Conservation (phyloP, 2,329 filamentous ascomycete species). For the Ceratocystis destructans region DNA sequence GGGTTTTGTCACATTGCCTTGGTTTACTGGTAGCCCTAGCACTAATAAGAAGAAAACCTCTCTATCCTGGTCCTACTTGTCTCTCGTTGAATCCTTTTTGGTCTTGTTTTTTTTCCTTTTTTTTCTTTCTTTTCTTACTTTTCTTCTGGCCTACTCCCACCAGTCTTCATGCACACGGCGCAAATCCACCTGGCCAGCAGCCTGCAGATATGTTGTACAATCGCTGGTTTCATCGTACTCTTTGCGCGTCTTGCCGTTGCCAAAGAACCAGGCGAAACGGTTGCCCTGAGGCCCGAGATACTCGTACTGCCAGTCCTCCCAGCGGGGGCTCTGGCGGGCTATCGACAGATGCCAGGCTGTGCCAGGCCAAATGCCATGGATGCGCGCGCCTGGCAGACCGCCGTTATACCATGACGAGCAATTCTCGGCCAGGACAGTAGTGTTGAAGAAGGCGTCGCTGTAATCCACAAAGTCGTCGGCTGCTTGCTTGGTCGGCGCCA, state of each 20-base stretch:
- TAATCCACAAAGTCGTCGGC: constrained; percentile 52
- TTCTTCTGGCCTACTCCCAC: constrained; percentile 31
- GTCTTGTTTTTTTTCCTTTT: neutral
- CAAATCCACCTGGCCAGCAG: constrained; percentile 41
- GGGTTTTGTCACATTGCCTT: neutral
- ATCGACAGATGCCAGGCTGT: constrained; percentile 49
- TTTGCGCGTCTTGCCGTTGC: constrained; percentile 50
- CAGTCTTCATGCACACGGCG: constrained; percentile 53
- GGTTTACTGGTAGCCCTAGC: neutral
- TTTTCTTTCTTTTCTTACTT: neutral
- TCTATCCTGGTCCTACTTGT: too few relatives aligned
- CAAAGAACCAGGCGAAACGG: constrained; percentile 49
- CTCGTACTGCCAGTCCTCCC: constrained; percentile 43
- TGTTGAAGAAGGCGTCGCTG: constrained; percentile 41
- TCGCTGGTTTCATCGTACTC: constrained; percentile 44
- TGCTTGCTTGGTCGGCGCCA: constrained; percentile 43
- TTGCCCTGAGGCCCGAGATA: constrained; percentile 33
- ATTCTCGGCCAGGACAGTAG: constrained; percentile 43
- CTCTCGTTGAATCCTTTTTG: too few relatives aligned
- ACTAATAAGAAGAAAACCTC: neutral
- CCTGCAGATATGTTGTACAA: constrained; percentile 49
- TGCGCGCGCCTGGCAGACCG: constrained; percentile 44
- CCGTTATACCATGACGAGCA: constrained; percentile 64
- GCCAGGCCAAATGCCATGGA: constrained; percentile 58
- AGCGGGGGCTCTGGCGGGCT: constrained; percentile 40